These are phyloP conservation scores for Barnettozyma sp. DNA, from an alignment of 805 yeast genomes.

Conservation along the genomic window DNA sequence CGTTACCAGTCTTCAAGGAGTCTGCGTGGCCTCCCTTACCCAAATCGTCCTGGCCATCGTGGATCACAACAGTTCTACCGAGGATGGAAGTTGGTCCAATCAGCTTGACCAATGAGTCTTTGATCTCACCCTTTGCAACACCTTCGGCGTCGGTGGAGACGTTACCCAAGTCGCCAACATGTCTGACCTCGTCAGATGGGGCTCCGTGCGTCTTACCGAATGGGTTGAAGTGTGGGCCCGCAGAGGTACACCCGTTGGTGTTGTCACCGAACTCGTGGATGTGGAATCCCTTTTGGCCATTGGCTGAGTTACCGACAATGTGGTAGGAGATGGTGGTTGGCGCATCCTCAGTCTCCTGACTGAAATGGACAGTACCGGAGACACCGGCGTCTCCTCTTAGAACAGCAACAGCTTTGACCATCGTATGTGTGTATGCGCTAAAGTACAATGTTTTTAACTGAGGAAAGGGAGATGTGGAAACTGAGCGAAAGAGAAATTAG, in stretches of 20 bases:
- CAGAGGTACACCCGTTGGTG: slow-evolving; percentile 98
- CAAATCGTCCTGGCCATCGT: slow-evolving; percentile 86
- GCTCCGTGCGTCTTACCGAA: slow-evolving; percentile 86
- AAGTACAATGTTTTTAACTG: no score
- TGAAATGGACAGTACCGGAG: slow-evolving; percentile 80
- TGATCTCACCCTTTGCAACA: slow-evolving; percentile 83
- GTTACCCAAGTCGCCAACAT: slow-evolving; percentile 97
- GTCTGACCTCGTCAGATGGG: slow-evolving; percentile 74
- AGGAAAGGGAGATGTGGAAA: no score
- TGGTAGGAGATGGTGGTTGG: slow-evolving; percentile 88
- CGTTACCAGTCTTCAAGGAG: slow-evolving; percentile 92
- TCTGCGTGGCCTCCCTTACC: slow-evolving; percentile 93
- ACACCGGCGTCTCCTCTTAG: slow-evolving; percentile 92
- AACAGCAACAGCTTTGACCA: slow-evolving; percentile 64
- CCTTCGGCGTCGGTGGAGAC: slow-evolving; percentile 81
- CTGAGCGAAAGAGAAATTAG: no score
- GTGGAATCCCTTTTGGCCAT: slow-evolving; percentile 95
- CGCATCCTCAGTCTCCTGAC: slow-evolving; percentile 69
- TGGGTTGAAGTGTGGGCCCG: slow-evolving; percentile 97
- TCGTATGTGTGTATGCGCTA: no score
- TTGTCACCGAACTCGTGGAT: slow-evolving; percentile 97
- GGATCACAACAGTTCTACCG: slow-evolving; percentile 95
- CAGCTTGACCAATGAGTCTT: slow-evolving; percentile 71
- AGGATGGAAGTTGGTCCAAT: slow-evolving; percentile 81
- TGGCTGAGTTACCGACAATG: slow-evolving; percentile 80